Evolutionary conservation across 148 eudicot genomes (phyloP).

Genomic region (Camellia granthamiana): DNA sequence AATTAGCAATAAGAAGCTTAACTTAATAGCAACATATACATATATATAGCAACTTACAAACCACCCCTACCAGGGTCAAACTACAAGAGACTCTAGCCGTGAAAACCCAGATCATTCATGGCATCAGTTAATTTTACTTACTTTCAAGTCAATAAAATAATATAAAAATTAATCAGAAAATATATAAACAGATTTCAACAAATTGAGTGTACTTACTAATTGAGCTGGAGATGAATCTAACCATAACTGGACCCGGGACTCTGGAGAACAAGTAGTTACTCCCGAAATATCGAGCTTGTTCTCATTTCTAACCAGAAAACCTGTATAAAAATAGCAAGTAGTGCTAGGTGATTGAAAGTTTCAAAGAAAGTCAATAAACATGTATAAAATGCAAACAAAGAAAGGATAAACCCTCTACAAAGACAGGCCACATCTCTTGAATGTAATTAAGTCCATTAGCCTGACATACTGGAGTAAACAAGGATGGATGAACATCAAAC

Average conservation of each 20-base stretch:
- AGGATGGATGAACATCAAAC: neutral
- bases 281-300: slow-evolving; percentile 33
- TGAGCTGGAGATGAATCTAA: slow-evolving; percentile 28
- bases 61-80: neutral
- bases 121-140: neutral
- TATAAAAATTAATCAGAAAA: neutral
- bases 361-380: neutral
- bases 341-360: slow-evolving; percentile 22
- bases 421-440: slow-evolving; percentile 5
- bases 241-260: slow-evolving; percentile 25
- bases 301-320: slow-evolving; percentile 29
- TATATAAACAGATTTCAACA: neutral
- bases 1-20: neutral
- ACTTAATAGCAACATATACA: no score
- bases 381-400: neutral
- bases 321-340: slow-evolving; percentile 33
- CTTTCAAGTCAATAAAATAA: neutral
- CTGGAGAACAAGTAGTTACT: slow-evolving; percentile 24
- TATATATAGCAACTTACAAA: neutral
- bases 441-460: slow-evolving; percentile 6
- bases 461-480: neutral
- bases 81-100: neutral
- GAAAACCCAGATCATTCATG: neutral
- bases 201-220: slow-evolving; percentile 34
- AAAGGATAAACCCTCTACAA: neutral